Conservation (phyloP, 495 filamentous ascomycete species). For the Chaetomium tenue region DNA sequence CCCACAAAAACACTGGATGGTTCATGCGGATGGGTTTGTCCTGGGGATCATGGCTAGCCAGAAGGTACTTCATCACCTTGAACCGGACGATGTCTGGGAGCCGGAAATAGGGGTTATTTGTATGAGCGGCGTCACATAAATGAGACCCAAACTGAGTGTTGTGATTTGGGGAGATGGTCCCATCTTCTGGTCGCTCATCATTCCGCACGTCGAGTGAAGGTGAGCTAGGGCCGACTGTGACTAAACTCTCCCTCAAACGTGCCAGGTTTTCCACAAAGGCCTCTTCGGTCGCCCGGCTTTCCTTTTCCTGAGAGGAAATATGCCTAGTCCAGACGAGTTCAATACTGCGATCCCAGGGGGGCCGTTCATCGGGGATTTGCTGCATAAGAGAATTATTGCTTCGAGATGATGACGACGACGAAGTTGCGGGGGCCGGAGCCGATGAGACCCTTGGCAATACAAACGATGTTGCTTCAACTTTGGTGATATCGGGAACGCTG, state of each 20-base stretch:
- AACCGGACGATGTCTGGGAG: slow-evolving; percentile 28
- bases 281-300: slow-evolving; percentile 1
- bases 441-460: background rate
- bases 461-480: background rate
- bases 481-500: background rate
- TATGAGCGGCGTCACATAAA: background rate
- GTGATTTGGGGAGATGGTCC: background rate
- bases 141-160: background rate
- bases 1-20: slow-evolving; percentile 19
- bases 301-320: background rate
- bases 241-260: slow-evolving; percentile 11
- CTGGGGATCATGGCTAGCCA: slow-evolving; percentile 15
- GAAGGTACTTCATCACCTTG: slow-evolving; percentile 23
- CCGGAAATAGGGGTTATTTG: slow-evolving; percentile 19
- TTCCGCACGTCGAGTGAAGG: background rate
- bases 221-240: too few relatives aligned
- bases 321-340: slow-evolving; percentile 29
- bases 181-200: background rate
- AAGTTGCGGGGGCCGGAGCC: background rate
- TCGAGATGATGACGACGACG: background rate
- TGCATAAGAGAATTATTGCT: background rate
- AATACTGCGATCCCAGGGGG: slow-evolving; percentile 36
- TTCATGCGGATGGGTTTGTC: slow-evolving; percentile 32
- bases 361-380: slow-evolving; percentile 5
- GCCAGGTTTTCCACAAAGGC: slow-evolving; percentile 21